Conservation (phyloP, 768 basidiomycete genomes). For the Phaeolepiota aurea region DNA sequence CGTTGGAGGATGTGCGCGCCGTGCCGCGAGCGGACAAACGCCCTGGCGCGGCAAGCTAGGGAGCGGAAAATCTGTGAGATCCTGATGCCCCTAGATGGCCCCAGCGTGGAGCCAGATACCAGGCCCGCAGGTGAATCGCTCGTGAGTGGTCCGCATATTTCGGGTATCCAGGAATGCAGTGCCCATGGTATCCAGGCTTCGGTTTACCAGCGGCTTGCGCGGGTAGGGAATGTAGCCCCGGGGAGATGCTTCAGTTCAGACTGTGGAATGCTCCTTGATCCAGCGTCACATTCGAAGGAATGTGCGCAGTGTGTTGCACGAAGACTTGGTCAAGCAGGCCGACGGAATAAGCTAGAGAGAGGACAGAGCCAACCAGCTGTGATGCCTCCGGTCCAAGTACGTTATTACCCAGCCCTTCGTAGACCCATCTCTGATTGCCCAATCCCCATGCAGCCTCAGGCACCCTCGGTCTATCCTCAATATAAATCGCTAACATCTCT, state of each 20-base stretch:
- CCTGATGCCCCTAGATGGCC: too few species aligned
- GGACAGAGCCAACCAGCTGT: slow-evolving; percentile 4
- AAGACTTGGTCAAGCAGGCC: background rate
- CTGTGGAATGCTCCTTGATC: slow-evolving; percentile 13
- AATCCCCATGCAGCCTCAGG: slow-evolving; percentile 15
- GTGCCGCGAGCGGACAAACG: slow-evolving; percentile 21
- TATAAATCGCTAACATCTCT: slow-evolving; percentile 23
- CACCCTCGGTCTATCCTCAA: slow-evolving; percentile 22
- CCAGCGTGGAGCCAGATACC: too few species aligned
- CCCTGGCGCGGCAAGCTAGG: slow-evolving; percentile 5
- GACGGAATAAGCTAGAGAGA: slow-evolving; percentile 6
- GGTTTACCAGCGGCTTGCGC: slow-evolving; percentile 4
- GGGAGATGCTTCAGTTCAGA: slow-evolving; percentile 14
- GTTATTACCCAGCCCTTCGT: background rate
- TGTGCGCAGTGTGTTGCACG: slow-evolving; percentile 22
- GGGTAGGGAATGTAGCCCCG: slow-evolving; percentile 5
- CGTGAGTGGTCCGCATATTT: too few species aligned
- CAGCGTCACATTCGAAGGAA: slow-evolving; percentile 7
- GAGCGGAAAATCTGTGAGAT: slow-evolving; percentile 1
- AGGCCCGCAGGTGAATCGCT: too few species aligned
- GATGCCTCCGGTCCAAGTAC: slow-evolving; percentile 1
- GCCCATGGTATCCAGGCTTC: too few species aligned
- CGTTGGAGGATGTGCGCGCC: slow-evolving; percentile 28
- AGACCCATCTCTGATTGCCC: background rate
- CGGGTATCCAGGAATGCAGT: too few species aligned